phyloP scores from a whole-genome alignment of 2,329 filamentous ascomycete species.

The Colletotrichum aenigma region DNA sequence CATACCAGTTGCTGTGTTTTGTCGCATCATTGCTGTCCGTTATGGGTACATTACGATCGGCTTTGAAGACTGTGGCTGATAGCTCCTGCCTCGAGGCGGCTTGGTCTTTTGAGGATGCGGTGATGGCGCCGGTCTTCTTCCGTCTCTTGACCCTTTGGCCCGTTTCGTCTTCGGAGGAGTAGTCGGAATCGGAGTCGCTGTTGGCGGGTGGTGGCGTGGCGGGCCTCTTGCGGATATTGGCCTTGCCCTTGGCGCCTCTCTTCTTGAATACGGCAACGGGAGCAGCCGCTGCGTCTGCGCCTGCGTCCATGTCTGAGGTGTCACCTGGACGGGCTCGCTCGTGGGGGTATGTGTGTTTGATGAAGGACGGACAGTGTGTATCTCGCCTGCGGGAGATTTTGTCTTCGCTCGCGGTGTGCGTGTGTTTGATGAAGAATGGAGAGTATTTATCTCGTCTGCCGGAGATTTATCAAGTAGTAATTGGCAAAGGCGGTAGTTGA shows the following conservation, averaged over 20 bases:
- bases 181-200: constrained; percentile 64
- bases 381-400: background rate
- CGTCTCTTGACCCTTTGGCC: constrained; percentile 81
- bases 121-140: constrained; percentile 70
- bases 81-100: constrained; percentile 43
- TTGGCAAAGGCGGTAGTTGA: background rate
- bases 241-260: constrained; percentile 75
- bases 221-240: constrained; percentile 80
- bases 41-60: constrained; percentile 67
- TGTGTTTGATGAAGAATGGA: background rate
- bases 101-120: constrained; percentile 62
- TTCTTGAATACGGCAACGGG: constrained; percentile 84
- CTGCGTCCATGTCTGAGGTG: background rate
- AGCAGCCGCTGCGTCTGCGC: constrained; percentile 23
- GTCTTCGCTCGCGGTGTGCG: background rate
- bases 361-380: background rate
- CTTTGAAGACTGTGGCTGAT: constrained; percentile 58
- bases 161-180: constrained; percentile 75
- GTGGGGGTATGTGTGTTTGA: background rate
- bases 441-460: background rate
- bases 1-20: constrained; percentile 88
- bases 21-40: constrained; percentile 83
- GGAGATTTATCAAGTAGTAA: background rate
- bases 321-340: background rate
- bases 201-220: constrained; percentile 76